A percentile compares a stretch with the other conserved stretches of the same genome.
Conservation (phyloP, 2,329 filamentous ascomycete species). For the Cordyceps militaris region DNA sequence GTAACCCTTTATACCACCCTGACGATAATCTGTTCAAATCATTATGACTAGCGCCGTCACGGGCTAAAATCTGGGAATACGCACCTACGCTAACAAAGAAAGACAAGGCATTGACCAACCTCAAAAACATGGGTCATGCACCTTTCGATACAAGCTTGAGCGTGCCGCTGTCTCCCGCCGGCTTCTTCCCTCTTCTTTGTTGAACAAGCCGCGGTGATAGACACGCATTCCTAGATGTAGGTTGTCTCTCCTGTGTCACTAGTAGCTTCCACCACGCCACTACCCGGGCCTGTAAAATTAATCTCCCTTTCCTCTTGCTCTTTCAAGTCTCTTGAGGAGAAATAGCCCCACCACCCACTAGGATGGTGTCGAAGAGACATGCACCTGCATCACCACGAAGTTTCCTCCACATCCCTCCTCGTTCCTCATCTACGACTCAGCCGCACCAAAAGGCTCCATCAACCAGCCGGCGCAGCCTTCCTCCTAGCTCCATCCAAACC, state of each 20-base stretch:
- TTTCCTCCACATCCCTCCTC: not conserved
- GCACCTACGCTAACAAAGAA: not conserved
- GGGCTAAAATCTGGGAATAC: not conserved
- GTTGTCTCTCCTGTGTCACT: not conserved
- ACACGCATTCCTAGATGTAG: not conserved
- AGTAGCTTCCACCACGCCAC: not conserved
- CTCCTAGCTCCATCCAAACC: not conserved
- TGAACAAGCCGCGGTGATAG: not conserved
- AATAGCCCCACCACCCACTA: not conserved
- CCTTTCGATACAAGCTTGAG: not conserved
- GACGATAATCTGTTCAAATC: not conserved
- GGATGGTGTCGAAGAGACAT: not conserved
- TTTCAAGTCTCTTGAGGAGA: not conserved
- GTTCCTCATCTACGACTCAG: not conserved
- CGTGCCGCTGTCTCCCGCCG: not conserved
- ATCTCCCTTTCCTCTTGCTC: not conserved
- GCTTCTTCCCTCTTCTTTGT: not conserved
- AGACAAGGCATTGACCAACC: not conserved
- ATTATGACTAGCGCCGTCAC: not conserved
- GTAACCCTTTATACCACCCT: not conserved
- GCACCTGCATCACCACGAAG: not conserved
- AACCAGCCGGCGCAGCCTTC: not conserved
- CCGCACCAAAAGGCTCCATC: slow-evolving; percentile 2
- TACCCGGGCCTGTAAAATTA: not conserved
- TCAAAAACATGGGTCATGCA: not conserved